phyloP scores from a whole-genome alignment of 1,284 basidiomycete genomes.

The Austroboletus niveus region DNA sequence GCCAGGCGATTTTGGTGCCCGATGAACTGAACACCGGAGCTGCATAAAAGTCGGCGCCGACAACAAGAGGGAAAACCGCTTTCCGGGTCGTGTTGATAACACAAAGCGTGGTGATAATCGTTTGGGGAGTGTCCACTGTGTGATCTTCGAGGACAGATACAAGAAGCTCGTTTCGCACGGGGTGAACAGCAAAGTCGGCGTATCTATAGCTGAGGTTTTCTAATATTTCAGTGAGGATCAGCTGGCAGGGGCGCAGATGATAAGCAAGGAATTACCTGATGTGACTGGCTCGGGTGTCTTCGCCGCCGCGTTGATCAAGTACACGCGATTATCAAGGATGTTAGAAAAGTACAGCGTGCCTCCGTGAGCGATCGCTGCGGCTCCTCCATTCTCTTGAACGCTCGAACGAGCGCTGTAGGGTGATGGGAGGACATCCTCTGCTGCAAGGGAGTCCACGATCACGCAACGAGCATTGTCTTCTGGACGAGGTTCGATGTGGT shows the following conservation, averaged over 20 bases:
- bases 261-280: constrained; percentile 17
- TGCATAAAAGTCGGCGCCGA: constrained; percentile 57
- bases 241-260: background rate
- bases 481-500: constrained; percentile 42
- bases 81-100: constrained; percentile 41
- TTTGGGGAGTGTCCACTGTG: constrained; percentile 47
- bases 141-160: constrained; percentile 56
- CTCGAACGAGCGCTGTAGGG: constrained; percentile 36
- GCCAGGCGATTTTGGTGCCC: constrained; percentile 64
- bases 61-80: constrained; percentile 30
- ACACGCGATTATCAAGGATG: constrained; percentile 23
- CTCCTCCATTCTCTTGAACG: constrained; percentile 45
- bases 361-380: constrained; percentile 31
- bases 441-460: constrained; percentile 23
- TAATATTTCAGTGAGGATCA: constrained; percentile 6
- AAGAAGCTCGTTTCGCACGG: constrained; percentile 22
- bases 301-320: constrained; percentile 12
- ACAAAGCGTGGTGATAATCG: constrained; percentile 49
- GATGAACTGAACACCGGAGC: constrained; percentile 65
- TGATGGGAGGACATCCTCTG: constrained; percentile 31
- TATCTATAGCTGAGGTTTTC: constrained; percentile 48
- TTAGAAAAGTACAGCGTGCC: constrained; percentile 34
- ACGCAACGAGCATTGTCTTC: constrained; percentile 35
- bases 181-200: constrained; percentile 39
- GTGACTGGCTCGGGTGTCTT: constrained; percentile 22